These are phyloP conservation scores for Flaveria ramosissima DNA, from an alignment of 129 eudicot genomes.

Conservation along the genomic window DNA sequence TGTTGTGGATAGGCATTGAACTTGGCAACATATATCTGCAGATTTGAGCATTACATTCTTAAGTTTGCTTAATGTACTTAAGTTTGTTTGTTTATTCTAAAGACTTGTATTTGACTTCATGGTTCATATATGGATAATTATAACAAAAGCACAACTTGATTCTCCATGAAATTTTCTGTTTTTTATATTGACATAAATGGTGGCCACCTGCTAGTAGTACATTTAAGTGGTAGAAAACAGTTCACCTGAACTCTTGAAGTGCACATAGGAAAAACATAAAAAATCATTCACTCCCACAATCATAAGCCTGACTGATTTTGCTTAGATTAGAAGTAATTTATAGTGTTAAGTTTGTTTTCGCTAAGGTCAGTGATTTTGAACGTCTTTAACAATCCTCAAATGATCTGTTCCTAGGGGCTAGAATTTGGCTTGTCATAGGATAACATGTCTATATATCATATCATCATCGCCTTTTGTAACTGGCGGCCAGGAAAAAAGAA, in stretches of 20 bases:
- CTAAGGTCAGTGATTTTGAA: not conserved
- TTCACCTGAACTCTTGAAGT: not conserved
- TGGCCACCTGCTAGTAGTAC: not conserved
- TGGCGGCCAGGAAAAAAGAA: not conserved
- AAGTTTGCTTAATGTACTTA: too few relatives aligned
- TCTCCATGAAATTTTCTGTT: not conserved
- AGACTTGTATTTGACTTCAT: not conserved
- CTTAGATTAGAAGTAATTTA: not conserved
- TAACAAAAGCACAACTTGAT: not conserved
- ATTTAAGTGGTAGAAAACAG: not conserved
- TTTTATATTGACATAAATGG: not conserved
- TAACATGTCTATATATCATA: not conserved
- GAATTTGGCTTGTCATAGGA: not conserved
- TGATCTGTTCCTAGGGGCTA: not conserved
- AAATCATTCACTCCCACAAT: not conserved
- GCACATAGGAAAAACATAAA: not conserved
- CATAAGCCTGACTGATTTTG: not conserved
- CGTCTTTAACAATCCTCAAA: not conserved
- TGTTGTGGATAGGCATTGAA: not conserved
- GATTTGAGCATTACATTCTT: not conserved
- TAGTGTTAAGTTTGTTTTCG: slow-evolving; percentile 7
- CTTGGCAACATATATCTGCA: not conserved
- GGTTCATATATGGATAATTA: not conserved
- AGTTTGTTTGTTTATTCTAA: too few relatives aligned
- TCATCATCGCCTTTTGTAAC: not conserved